Percentiles rank a stretch among this genome's conserved stretches.
Evolutionary conservation across 495 filamentous ascomycete species (phyloP).

Genomic region (Penicillium simplicissimum): DNA sequence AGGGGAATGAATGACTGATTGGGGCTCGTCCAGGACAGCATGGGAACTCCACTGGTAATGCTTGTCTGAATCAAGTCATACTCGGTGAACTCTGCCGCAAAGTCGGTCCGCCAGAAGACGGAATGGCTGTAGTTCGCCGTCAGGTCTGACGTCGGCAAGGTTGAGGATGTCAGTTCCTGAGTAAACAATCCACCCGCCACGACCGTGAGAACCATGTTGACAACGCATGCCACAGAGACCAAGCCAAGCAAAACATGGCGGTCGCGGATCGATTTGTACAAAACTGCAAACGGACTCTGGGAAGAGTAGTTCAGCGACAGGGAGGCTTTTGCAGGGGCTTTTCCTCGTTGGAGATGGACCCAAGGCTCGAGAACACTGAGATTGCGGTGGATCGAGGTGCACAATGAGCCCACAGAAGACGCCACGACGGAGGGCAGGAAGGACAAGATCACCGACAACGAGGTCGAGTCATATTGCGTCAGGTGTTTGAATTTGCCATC

Average conservation of each 20-base stretch:
- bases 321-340: constrained; percentile 31
- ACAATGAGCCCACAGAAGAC: constrained; percentile 38
- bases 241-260: constrained; percentile 35
- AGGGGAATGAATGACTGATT: constrained; percentile 41
- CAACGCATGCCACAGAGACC: constrained; percentile 38
- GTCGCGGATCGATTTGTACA: constrained; percentile 36
- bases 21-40: constrained; percentile 40
- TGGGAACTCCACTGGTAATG: constrained; percentile 39
- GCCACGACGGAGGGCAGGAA: constrained; percentile 43
- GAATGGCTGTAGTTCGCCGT: constrained; percentile 39
- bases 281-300: constrained; percentile 38
- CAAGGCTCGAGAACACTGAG: constrained; percentile 45
- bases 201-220: constrained; percentile 38
- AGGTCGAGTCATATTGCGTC: constrained; percentile 39
- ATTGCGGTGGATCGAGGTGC: constrained; percentile 44
- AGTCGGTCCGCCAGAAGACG: constrained; percentile 35
- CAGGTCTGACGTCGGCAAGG: constrained; percentile 27
- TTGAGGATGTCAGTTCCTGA: constrained; percentile 35
- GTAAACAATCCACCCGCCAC: constrained; percentile 44
- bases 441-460: constrained; percentile 40
- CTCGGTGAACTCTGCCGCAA: constrained; percentile 42
- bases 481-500: constrained; percentile 39
- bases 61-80: constrained; percentile 46
- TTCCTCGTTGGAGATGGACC: constrained; percentile 46
- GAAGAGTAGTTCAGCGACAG: constrained; percentile 43